These are phyloP conservation scores for Sphagnum magellanicum DNA, from an alignment of 228 moss, liverwort and hornwort species.

Conservation along the genomic window DNA sequence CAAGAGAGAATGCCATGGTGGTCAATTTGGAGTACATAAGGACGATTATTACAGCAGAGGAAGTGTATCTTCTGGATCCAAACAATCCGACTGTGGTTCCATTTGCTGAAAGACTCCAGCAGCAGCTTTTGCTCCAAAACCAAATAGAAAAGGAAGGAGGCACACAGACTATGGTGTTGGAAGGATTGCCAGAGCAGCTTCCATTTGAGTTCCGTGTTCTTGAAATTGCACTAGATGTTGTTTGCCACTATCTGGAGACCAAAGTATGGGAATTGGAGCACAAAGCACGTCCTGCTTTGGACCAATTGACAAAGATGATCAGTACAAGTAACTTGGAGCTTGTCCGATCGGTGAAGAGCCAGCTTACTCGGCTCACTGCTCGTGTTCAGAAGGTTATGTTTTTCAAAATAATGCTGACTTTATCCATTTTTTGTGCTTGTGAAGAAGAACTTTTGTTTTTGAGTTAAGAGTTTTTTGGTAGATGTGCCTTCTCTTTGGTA, in stretches of 20 bases:
- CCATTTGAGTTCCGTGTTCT: constrained; percentile 92
- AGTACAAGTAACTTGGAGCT: constrained; percentile 80
- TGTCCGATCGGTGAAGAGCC: constrained; percentile 77
- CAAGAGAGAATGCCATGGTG: constrained; percentile 93
- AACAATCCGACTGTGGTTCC: constrained; percentile 37
- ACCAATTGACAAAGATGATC: constrained; percentile 69
- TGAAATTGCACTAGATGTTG: constrained; percentile 87
- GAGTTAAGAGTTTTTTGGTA: no score
- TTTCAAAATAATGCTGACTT: no score
- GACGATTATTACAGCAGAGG: constrained; percentile 91
- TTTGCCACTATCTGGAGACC: constrained; percentile 67
- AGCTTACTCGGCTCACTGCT: constrained; percentile 82
- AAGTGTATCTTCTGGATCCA: constrained; percentile 76
- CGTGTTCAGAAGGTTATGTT: constrained; percentile 79
- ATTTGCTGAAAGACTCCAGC: constrained; percentile 76
- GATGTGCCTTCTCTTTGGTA: no score
- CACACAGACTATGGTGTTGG: constrained; percentile 27
- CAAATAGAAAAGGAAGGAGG: constrained; percentile 22
- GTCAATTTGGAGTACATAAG: constrained; percentile 95
- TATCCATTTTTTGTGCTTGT: no score
- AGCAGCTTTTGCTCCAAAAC: constrained; percentile 46
- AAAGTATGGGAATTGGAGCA: constrained; percentile 60
- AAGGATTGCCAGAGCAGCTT: constrained; percentile 46
- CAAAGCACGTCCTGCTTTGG: constrained; percentile 76
- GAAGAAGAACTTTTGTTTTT: no score